Conservation (phyloP, 345 rosid genomes). For the Anastatica hierochuntica region DNA sequence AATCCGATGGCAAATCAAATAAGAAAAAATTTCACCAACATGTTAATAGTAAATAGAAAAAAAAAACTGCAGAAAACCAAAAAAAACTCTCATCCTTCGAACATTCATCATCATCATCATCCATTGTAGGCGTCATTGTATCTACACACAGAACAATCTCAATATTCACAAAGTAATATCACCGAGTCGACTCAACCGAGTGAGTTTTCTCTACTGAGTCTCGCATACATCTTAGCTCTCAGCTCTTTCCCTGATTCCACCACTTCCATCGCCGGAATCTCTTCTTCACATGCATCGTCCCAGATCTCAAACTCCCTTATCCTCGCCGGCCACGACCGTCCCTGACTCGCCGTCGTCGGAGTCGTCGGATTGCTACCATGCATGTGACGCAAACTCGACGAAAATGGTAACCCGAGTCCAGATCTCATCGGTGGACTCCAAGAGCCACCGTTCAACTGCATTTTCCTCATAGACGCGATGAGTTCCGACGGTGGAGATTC, state of each 20-base stretch:
- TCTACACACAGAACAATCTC: slow-evolving; percentile 11
- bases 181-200: slow-evolving; percentile 22
- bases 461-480: slow-evolving; percentile 32
- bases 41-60: no score
- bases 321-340: slow-evolving; percentile 15
- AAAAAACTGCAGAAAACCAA: no score
- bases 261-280: slow-evolving; percentile 48
- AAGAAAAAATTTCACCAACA: no score
- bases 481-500: slow-evolving; percentile 43
- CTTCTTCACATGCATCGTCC: slow-evolving; percentile 32
- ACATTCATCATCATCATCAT: not conserved
- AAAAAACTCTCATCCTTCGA: no score
- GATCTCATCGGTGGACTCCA: slow-evolving; percentile 37
- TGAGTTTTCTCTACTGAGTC: slow-evolving; percentile 44
- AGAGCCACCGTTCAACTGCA: slow-evolving; percentile 27
- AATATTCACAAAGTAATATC: slow-evolving; percentile 3
- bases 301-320: slow-evolving; percentile 21
- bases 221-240: slow-evolving; percentile 43
- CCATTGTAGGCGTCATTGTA: not conserved
- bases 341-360: no score
- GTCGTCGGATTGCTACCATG: no score
- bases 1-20: no score
- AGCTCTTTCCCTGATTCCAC: slow-evolving; percentile 61
- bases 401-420: slow-evolving; percentile 27
- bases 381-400: slow-evolving; percentile 24